phyloP scores from a whole-genome alignment of 108 stramenopile genomes.

The Discostella pseudostelligera region DNA sequence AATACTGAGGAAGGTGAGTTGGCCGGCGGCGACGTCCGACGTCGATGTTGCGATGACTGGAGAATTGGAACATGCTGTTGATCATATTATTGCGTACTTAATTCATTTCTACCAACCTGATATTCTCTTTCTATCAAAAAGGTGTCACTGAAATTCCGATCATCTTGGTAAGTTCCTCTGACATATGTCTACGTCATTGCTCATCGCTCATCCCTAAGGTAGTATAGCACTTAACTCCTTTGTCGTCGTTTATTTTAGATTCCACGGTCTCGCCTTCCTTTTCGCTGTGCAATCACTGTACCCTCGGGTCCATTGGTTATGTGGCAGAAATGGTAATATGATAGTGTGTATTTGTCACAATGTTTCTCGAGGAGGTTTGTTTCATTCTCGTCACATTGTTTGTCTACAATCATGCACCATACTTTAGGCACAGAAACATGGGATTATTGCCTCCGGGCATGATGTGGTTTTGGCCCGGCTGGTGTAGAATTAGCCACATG shows the following conservation, averaged over 20 bases:
- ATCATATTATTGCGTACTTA: neutral
- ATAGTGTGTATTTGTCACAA: neutral
- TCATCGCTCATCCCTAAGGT: no score
- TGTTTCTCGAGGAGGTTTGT: neutral
- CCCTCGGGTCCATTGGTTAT: conserved; percentile 40
- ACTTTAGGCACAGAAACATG: conserved; percentile 33
- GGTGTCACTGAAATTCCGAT: conserved; percentile 36
- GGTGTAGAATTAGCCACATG: conserved; percentile 44
- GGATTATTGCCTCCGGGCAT: conserved; percentile 27
- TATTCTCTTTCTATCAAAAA: neutral
- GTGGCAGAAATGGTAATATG: conserved; percentile 45
- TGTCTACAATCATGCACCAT: neutral
- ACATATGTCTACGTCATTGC: no score
- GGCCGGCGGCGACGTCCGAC: neutral
- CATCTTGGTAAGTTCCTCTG: conserved; percentile 35
- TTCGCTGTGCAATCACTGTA: conserved; percentile 30
- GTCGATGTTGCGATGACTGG: neutral
- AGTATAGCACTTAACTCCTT: conserved; percentile 1
- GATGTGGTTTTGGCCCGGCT: conserved; percentile 38
- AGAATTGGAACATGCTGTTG: neutral
- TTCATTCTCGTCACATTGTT: neutral
- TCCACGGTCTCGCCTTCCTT: conserved; percentile 17
- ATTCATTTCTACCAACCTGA: neutral
- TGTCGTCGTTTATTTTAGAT: neutral
- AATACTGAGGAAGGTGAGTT: conserved; percentile 3